Evolutionary conservation across 345 rosid genomes (phyloP).

Genomic region (Hevea brasiliensis): DNA sequence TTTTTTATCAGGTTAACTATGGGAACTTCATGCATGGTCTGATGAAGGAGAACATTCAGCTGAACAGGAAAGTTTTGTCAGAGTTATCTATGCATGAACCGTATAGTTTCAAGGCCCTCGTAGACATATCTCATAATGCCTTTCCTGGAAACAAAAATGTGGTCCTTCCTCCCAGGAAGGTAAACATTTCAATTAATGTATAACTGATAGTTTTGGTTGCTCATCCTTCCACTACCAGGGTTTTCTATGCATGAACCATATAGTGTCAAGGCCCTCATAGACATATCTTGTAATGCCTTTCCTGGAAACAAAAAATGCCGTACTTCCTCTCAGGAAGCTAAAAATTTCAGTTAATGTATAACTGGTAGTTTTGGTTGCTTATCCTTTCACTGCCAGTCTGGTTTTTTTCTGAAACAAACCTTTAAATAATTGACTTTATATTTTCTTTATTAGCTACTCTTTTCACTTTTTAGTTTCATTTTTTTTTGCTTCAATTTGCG

Average conservation of each 20-base stretch:
- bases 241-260: slow-evolving; percentile 85
- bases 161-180: slow-evolving; percentile 63
- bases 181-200: slow-evolving; percentile 35
- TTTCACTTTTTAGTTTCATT: too few relatives aligned
- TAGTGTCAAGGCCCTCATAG: slow-evolving; percentile 89
- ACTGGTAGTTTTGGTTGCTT: background rate
- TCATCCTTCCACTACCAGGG: slow-evolving; percentile 57
- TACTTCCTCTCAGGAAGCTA: slow-evolving; percentile 60
- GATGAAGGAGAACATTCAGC: slow-evolving; percentile 90
- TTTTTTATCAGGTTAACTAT: slow-evolving; percentile 60
- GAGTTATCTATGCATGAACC: slow-evolving; percentile 92
- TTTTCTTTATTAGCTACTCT: background rate
- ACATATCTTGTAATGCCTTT: slow-evolving; percentile 69
- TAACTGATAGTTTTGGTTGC: background rate
- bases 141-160: slow-evolving; percentile 90
- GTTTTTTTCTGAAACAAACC: background rate
- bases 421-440: background rate
- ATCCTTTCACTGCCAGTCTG: background rate
- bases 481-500: too few relatives aligned
- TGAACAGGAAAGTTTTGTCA: slow-evolving; percentile 82
- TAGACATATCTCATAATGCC: slow-evolving; percentile 72
- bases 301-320: slow-evolving; percentile 88
- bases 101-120: slow-evolving; percentile 83
- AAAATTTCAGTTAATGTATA: slow-evolving; percentile 32
- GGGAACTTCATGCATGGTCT: slow-evolving; percentile 92